These are phyloP conservation scores for Pyropia haitanensis DNA, from an alignment of 23 red algal species.

Conservation along the genomic window DNA sequence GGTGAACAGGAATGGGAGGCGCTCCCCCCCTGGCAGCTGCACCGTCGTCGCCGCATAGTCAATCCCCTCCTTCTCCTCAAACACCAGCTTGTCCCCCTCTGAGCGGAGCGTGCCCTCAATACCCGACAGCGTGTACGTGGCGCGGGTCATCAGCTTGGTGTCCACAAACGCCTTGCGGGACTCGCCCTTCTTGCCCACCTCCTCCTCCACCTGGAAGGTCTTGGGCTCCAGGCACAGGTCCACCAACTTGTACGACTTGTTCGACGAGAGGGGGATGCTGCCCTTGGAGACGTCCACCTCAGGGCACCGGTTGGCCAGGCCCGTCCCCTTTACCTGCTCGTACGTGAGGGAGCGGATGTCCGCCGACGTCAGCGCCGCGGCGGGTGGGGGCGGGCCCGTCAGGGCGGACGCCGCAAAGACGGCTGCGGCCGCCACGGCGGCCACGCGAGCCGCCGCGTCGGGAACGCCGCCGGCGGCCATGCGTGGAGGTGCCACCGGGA, in stretches of 20 bases:
- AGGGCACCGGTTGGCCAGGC: conserved; percentile 92
- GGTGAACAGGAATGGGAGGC: conserved; percentile 95
- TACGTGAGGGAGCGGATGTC: conserved; percentile 93
- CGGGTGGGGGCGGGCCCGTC: not conserved
- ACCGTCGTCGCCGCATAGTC: conserved; percentile 96
- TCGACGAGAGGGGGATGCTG: conserved; percentile 63
- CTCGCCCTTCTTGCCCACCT: conserved; percentile 65
- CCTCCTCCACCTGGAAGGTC: conserved; percentile 94
- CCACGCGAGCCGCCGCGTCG: not conserved
- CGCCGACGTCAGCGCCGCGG: conserved; percentile 52
- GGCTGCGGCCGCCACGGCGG: conserved; percentile 33
- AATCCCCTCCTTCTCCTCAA: conserved; percentile 97
- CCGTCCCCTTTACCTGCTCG: conserved; percentile 96
- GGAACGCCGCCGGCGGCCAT: no score
- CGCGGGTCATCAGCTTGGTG: conserved; percentile 98
- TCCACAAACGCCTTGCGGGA: conserved; percentile 77
- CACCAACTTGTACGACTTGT: conserved; percentile 93
- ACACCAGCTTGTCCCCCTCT: conserved; percentile 47
- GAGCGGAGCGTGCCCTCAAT: conserved; percentile 76
- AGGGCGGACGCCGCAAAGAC: conserved; percentile 33
- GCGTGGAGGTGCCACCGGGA: no score
- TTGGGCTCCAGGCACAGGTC: conserved; percentile 98
- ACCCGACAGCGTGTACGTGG: conserved; percentile 87
- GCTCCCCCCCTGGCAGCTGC: conserved; percentile 94
- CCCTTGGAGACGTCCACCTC: conserved; percentile 89